Percentiles rank a stretch among this genome's conserved stretches.
phyloP scores from a whole-genome alignment of 345 rosid species.

The Durio zibethinus region DNA sequence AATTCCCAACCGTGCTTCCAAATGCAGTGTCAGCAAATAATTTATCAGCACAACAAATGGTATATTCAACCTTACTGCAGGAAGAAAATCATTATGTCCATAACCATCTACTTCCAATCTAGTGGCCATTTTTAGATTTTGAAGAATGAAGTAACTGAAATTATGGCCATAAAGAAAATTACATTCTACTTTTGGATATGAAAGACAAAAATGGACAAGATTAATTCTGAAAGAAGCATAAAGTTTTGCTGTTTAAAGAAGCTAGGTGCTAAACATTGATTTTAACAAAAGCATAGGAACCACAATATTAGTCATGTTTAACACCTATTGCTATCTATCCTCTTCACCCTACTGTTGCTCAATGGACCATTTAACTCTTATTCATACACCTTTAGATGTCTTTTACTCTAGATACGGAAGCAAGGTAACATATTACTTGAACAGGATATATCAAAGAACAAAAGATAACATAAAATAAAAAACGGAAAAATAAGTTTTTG shows the following conservation, averaged over 20 bases:
- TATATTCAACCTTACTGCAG: neutral
- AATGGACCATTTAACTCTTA: neutral
- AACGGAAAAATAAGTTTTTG: slow-evolving; percentile 15
- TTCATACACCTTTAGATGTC: neutral
- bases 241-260: neutral
- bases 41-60: neutral
- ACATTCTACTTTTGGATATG: neutral
- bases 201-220: neutral
- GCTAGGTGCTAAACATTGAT: neutral
- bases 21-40: neutral
- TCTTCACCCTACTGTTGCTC: neutral
- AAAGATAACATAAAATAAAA: slow-evolving; percentile 9
- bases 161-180: neutral
- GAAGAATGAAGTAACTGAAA: neutral
- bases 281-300: neutral
- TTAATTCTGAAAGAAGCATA: neutral
- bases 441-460: neutral
- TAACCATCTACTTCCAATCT: neutral
- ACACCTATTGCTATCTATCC: slow-evolving; percentile 1
- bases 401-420: neutral
- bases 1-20: neutral
- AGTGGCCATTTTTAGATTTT: neutral
- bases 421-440: neutral
- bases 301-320: neutral
- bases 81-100: neutral